Percentiles rank a stretch among this genome's conserved stretches.
These are phyloP conservation scores for Hymenoscyphus fraxineus DNA, from an alignment of 2,329 filamentous ascomycete genomes.

Conservation along the genomic window DNA sequence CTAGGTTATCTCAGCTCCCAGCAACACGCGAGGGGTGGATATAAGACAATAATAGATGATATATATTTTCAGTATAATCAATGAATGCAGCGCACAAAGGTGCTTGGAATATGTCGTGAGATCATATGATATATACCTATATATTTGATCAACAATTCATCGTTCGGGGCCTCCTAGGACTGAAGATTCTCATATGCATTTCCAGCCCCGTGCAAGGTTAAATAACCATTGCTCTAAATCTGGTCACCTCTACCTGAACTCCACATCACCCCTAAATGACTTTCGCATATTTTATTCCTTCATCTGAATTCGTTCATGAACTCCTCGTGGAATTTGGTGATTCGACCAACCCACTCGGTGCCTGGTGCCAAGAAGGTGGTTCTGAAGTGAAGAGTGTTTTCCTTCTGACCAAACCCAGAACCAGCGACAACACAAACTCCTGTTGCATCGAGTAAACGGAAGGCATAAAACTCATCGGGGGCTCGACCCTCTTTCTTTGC, in stretches of 20 bases:
- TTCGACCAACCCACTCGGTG: conserved; percentile 86
- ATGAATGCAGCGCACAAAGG: not conserved
- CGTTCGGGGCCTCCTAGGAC: not conserved
- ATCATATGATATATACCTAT: not conserved
- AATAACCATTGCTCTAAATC: not conserved
- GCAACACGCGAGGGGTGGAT: not conserved
- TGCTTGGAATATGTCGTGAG: not conserved
- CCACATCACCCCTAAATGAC: not conserved
- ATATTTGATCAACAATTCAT: not conserved
- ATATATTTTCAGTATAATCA: not conserved
- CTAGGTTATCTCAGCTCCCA: not conserved
- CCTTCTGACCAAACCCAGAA: conserved; percentile 89
- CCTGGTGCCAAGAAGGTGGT: conserved; percentile 96
- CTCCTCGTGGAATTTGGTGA: conserved; percentile 84
- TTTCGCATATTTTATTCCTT: conserved; percentile 5
- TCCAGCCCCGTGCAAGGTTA: not conserved
- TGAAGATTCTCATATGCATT: not conserved
- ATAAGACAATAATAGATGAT: not conserved
- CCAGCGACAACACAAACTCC: conserved; percentile 93
- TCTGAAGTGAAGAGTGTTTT: conserved; percentile 86
- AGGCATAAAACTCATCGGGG: conserved; percentile 91
- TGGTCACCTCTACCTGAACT: conserved; percentile 7
- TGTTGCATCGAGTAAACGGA: conserved; percentile 85
- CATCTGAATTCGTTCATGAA: conserved; percentile 78
- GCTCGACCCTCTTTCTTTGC: conserved; percentile 69